phyloP scores from a whole-genome alignment of 805 yeast species.

The Ogataea thermomethanolica region DNA sequence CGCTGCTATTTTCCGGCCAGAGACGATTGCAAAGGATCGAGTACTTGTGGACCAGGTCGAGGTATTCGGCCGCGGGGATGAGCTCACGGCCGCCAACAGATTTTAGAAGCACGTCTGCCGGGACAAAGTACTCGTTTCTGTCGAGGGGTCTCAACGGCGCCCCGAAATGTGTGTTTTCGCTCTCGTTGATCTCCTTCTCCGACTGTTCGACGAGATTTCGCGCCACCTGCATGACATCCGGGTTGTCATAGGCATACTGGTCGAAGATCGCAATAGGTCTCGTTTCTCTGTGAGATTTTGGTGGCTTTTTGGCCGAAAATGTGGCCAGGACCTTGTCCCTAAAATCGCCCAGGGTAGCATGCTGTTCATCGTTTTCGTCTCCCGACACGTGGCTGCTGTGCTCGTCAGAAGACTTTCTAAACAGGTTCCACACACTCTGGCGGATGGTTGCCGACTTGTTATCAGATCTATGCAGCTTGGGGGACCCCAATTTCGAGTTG shows the following conservation, averaged over 20 bases:
- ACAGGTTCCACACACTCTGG: slow-evolving; percentile 14
- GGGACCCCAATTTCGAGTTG: slow-evolving; percentile 4
- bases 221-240: slow-evolving; percentile 16
- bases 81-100: slow-evolving; percentile 12
- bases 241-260: slow-evolving; percentile 13
- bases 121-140: slow-evolving; percentile 15
- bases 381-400: slow-evolving; percentile 5
- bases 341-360: background rate
- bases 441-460: slow-evolving; percentile 5
- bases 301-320: slow-evolving; percentile 3
- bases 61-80: slow-evolving; percentile 19
- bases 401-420: slow-evolving; percentile 6
- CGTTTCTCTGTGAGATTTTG: background rate
- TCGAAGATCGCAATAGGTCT: slow-evolving; percentile 7
- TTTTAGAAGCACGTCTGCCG: slow-evolving; percentile 15
- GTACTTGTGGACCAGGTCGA: slow-evolving; percentile 16
- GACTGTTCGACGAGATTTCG: slow-evolving; percentile 10
- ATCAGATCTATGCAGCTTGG: slow-evolving; percentile 1
- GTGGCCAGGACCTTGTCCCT: slow-evolving; percentile 6
- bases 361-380: slow-evolving; percentile 11
- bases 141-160: slow-evolving; percentile 9
- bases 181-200: slow-evolving; percentile 9
- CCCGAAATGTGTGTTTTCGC: slow-evolving; percentile 17
- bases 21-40: slow-evolving; percentile 11
- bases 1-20: background rate